Evolutionary conservation across 208 protist species (phyloP).

Genomic region (Trypanosoma rangeli): DNA sequence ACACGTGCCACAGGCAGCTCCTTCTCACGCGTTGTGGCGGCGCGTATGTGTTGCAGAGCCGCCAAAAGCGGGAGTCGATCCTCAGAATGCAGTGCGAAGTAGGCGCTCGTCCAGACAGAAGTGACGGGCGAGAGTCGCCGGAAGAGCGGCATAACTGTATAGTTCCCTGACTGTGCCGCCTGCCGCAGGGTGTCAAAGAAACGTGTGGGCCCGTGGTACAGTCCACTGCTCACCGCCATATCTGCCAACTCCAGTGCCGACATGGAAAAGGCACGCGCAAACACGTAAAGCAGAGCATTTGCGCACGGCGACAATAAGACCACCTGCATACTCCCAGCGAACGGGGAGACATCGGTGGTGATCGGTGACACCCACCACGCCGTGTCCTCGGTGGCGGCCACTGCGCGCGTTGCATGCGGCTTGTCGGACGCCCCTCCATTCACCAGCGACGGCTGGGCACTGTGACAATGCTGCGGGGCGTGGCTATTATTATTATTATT

Average conservation of each 20-base stretch:
- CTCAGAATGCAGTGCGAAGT: slow-evolving; percentile 68
- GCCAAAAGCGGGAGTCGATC: slow-evolving; percentile 69
- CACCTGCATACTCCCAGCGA: slow-evolving; percentile 37
- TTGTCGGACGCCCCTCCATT: background rate
- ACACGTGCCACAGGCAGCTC: slow-evolving; percentile 33
- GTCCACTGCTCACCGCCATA: slow-evolving; percentile 60
- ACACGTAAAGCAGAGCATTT: slow-evolving; percentile 74
- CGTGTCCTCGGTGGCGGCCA: slow-evolving; percentile 19
- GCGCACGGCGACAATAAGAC: slow-evolving; percentile 69
- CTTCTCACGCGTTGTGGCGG: slow-evolving; percentile 41
- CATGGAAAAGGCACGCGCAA: slow-evolving; percentile 54
- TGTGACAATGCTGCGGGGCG: background rate
- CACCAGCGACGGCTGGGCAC: background rate
- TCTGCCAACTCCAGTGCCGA: slow-evolving; percentile 67
- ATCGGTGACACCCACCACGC: slow-evolving; percentile 18
- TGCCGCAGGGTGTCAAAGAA: slow-evolving; percentile 46
- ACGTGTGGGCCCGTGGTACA: slow-evolving; percentile 58
- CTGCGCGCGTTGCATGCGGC: background rate
- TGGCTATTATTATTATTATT: background rate
- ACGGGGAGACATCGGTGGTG: slow-evolving; percentile 40
- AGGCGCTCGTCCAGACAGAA: slow-evolving; percentile 59
- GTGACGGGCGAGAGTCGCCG: slow-evolving; percentile 62
- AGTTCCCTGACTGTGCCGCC: slow-evolving; percentile 41
- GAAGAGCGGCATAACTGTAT: slow-evolving; percentile 61
- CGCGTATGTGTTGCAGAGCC: slow-evolving; percentile 51